Conservation (phyloP, 2,329 filamentous ascomycete genomes). For the Verticillium longisporum region DNA sequence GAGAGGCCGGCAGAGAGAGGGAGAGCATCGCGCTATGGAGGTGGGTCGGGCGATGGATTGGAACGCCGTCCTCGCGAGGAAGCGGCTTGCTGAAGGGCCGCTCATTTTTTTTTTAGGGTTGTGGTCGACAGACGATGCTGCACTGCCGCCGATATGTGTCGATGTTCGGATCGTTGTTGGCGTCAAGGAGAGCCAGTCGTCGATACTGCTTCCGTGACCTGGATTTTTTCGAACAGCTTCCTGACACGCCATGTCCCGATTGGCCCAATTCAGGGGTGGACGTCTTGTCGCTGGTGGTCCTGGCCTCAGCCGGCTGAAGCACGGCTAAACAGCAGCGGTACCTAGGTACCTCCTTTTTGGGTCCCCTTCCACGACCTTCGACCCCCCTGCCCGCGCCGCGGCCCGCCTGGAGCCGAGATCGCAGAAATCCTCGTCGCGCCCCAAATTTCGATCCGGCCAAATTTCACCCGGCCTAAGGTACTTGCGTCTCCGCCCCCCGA, state of each 20-base stretch:
- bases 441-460: constrained; percentile 27
- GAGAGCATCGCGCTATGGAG: constrained; percentile 11
- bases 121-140: not conserved
- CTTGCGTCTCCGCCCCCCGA: constrained; percentile 8
- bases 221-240: not conserved
- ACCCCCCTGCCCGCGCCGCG: not conserved
- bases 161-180: not conserved
- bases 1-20: constrained; percentile 23
- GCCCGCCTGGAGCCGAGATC: constrained; percentile 1
- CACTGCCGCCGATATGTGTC: not conserved
- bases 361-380: not conserved
- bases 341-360: not conserved
- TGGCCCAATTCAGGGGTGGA: too few species aligned
- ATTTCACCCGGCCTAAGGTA: constrained; percentile 17
- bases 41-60: constrained; percentile 16
- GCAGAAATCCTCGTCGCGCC: constrained; percentile 6
- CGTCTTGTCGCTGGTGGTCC: not conserved
- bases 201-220: not conserved
- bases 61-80: constrained; percentile 31
- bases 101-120: constrained; percentile 30
- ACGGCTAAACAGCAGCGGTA: not conserved
- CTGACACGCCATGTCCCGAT: not conserved
- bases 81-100: constrained; percentile 32
- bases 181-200: not conserved
- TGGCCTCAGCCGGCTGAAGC: not conserved